A percentile compares a stretch with the other conserved stretches of the same genome.
Conservation (phyloP, 2,329 filamentous ascomycete species). For the Aspergillus nomiae region DNA sequence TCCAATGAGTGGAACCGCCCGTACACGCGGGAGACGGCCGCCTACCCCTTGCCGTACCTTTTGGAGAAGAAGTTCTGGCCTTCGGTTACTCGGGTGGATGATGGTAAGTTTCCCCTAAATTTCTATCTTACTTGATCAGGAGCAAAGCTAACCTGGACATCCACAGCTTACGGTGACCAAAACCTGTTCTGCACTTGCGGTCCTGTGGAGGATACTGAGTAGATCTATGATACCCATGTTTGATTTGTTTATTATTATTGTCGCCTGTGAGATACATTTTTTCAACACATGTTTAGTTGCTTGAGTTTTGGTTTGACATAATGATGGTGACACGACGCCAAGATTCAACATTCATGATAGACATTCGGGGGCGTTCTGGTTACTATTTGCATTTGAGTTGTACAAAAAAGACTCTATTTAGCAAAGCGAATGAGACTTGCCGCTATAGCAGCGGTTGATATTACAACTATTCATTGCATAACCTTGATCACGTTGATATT, state of each 20-base stretch:
- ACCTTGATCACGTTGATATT: not conserved
- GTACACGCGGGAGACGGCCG: conserved; percentile 79
- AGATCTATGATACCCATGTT: conserved; percentile 42
- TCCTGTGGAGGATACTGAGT: conserved; percentile 66
- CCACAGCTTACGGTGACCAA: conserved; percentile 77
- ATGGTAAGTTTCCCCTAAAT: conserved; percentile 63
- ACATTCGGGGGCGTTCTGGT: conserved; percentile 2
- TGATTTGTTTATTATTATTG: conserved; percentile 17
- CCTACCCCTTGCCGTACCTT: conserved; percentile 80
- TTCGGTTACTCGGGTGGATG: conserved; percentile 79
- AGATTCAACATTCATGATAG: conserved; percentile 7
- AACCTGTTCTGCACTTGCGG: conserved; percentile 96
- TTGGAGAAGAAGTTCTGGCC: conserved; percentile 99
- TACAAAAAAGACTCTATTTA: not conserved
- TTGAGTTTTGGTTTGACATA: conserved; percentile 13
- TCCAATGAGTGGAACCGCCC: conserved; percentile 76
- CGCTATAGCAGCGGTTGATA: not conserved
- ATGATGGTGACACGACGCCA: conserved; percentile 3
- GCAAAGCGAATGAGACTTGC: not conserved
- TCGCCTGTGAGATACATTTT: conserved; percentile 6
- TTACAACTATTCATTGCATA: not conserved
- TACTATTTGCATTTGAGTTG: not conserved
- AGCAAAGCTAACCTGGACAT: conserved; percentile 25
- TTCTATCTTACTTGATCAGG: not conserved
- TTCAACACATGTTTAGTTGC: conserved; percentile 19